Conservation (phyloP, 1,284 basidiomycete species). For the Grifola frondosa region DNA sequence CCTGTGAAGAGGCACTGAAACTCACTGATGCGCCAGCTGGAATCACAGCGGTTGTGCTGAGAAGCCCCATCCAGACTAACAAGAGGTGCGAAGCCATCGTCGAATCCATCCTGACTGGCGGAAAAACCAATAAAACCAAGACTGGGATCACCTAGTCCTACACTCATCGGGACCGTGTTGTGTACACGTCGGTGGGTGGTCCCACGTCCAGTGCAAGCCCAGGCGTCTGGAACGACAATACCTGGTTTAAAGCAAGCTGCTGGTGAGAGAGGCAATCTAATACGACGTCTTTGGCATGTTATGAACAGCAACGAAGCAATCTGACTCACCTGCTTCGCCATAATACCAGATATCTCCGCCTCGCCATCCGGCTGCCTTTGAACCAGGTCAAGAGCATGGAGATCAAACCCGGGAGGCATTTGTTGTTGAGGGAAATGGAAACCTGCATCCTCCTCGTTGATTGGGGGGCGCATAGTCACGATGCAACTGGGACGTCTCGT, state of each 20-base stretch:
- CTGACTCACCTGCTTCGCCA: constrained; percentile 78
- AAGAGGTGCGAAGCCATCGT: constrained; percentile 67
- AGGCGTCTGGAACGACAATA: constrained; percentile 62
- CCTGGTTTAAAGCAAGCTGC: constrained; percentile 74
- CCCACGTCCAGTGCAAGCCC: constrained; percentile 62
- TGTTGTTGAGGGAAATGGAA: constrained; percentile 75
- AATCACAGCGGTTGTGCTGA: constrained; percentile 73
- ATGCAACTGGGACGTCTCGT: constrained; percentile 51
- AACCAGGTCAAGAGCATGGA: constrained; percentile 36
- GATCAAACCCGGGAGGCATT: too few species aligned
- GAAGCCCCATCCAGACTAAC: constrained; percentile 65
- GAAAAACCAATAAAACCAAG: constrained; percentile 50
- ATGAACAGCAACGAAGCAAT: background rate
- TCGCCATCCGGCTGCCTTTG: constrained; percentile 61
- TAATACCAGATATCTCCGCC: constrained; percentile 78
- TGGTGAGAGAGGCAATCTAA: constrained; percentile 88
- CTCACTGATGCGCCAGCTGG: constrained; percentile 83
- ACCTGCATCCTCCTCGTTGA: constrained; percentile 72
- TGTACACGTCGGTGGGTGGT: constrained; percentile 83
- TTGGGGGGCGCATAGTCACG: constrained; percentile 61
- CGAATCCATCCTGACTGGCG: constrained; percentile 63
- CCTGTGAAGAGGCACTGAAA: constrained; percentile 22
- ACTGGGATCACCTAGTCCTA: constrained; percentile 41
- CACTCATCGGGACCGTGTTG: constrained; percentile 71
- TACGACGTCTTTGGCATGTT: constrained; percentile 23